Conservation (phyloP, 352 stramenopile species). For the Hyaloperonospora arabidopsidis region DNA sequence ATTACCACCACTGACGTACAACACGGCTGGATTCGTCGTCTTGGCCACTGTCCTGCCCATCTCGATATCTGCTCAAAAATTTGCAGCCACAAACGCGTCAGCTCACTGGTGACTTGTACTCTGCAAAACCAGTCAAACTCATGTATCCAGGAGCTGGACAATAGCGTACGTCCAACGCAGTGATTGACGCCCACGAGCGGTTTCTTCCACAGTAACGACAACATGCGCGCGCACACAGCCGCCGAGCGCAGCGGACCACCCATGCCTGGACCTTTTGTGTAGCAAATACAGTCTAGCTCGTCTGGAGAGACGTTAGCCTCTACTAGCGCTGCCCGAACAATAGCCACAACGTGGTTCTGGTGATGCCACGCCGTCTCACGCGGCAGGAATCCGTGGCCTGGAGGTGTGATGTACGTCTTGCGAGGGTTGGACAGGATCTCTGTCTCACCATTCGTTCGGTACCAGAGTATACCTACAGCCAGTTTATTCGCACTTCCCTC, state of each 20-base stretch:
- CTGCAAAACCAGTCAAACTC: background rate
- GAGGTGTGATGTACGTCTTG: conserved; percentile 98
- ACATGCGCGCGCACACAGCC: conserved; percentile 90
- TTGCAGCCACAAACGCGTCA: conserved; percentile 1
- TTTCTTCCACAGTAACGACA: conserved; percentile 93
- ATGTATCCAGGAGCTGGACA: background rate
- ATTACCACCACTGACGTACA: conserved; percentile 99
- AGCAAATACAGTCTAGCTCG: conserved; percentile 92
- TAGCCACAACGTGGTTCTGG: conserved; percentile 93
- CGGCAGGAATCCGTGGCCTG: conserved; percentile 96
- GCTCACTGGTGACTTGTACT: background rate
- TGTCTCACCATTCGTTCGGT: conserved; percentile 61
- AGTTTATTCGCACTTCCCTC: conserved; percentile 99
- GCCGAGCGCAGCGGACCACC: conserved; percentile 95
- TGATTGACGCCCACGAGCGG: conserved; percentile 98
- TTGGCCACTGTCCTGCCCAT: conserved; percentile 98
- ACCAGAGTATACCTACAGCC: conserved; percentile 81
- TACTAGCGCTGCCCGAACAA: conserved; percentile 90
- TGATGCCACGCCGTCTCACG: conserved; percentile 99
- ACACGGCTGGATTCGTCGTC: conserved; percentile 92
- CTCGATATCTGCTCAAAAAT: conserved; percentile 90
- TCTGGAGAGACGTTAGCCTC: conserved; percentile 84
- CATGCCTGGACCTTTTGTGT: conserved; percentile 97
- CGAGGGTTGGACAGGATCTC: conserved; percentile 96
- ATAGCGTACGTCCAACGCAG: conserved; percentile 91